Evolutionary conservation across 805 yeast species (phyloP).

Genomic region (Lachancea quebecensis): DNA sequence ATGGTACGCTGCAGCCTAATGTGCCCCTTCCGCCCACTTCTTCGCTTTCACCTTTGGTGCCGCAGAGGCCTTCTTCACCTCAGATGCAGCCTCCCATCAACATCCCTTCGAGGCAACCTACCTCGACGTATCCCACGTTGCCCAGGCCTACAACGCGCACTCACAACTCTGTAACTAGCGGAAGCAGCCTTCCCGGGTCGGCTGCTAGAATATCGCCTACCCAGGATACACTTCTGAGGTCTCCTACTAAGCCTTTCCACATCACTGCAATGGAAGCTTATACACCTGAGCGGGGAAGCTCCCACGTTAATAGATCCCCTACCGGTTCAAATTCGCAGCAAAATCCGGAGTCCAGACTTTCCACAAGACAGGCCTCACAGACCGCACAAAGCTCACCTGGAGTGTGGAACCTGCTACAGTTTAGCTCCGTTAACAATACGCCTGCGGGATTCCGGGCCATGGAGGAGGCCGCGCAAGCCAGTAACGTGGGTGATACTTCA

Average conservation of each 20-base stretch:
- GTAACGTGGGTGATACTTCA: background rate
- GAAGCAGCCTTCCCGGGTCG: slow-evolving; percentile 12
- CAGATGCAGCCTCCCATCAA: slow-evolving; percentile 7
- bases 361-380: slow-evolving; percentile 15
- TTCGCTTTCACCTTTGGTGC: slow-evolving; percentile 5
- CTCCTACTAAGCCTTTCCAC: slow-evolving; percentile 40
- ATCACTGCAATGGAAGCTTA: slow-evolving; percentile 53
- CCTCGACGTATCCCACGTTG: slow-evolving; percentile 8
- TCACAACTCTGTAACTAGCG: background rate
- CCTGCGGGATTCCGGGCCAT: slow-evolving; percentile 22
- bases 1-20: slow-evolving; percentile 1
- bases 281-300: slow-evolving; percentile 54
- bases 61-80: slow-evolving; percentile 5
- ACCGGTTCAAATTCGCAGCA: slow-evolving; percentile 7
- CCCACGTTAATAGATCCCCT: slow-evolving; percentile 20
- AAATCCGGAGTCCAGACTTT: slow-evolving; percentile 3
- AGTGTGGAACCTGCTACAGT: slow-evolving; percentile 86
- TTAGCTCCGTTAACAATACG: slow-evolving; percentile 40
- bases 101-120: slow-evolving; percentile 7
- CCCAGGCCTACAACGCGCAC: slow-evolving; percentile 7
- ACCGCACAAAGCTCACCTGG: slow-evolving; percentile 62
- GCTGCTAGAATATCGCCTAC: slow-evolving; percentile 20
- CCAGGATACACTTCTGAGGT: slow-evolving; percentile 23
- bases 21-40: slow-evolving; percentile 7
- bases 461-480: slow-evolving; percentile 3